These are phyloP conservation scores for Polychaeton citri DNA, from an alignment of 2,329 filamentous ascomycete species.

Conservation along the genomic window DNA sequence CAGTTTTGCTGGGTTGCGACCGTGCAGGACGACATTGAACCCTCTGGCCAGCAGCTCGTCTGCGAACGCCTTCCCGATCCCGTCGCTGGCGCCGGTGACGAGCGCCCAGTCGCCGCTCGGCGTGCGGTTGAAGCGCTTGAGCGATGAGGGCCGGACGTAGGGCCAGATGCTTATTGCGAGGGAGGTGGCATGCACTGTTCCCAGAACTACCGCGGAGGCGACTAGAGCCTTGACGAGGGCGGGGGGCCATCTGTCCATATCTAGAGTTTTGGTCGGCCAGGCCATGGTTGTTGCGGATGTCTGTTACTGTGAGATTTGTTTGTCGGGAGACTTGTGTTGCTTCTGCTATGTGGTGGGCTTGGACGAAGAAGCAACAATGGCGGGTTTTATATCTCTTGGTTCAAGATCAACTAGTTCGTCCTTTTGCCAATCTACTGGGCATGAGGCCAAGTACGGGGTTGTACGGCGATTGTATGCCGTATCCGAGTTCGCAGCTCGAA, in stretches of 20 bases:
- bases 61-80: constrained; percentile 40
- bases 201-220: neutral
- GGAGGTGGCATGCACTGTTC: neutral
- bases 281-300: no score
- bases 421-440: no score
- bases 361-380: no score
- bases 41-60: constrained; percentile 37
- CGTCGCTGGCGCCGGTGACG: constrained; percentile 42
- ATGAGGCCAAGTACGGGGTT: no score
- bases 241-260: neutral
- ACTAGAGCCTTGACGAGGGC: neutral
- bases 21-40: constrained; percentile 46
- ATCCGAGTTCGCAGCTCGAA: no score
- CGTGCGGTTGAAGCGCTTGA: neutral
- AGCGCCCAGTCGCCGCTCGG: constrained; percentile 27
- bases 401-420: no score
- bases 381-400: no score
- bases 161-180: neutral
- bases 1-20: constrained; percentile 39
- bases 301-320: no score
- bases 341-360: no score
- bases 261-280: no score
- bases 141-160: neutral
- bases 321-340: no score
- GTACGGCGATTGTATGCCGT: no score